Percentiles rank a stretch among this genome's conserved stretches.
These are phyloP conservation scores for Sambucus nigra DNA, from an alignment of 129 eudicot species.

Conservation along the genomic window DNA sequence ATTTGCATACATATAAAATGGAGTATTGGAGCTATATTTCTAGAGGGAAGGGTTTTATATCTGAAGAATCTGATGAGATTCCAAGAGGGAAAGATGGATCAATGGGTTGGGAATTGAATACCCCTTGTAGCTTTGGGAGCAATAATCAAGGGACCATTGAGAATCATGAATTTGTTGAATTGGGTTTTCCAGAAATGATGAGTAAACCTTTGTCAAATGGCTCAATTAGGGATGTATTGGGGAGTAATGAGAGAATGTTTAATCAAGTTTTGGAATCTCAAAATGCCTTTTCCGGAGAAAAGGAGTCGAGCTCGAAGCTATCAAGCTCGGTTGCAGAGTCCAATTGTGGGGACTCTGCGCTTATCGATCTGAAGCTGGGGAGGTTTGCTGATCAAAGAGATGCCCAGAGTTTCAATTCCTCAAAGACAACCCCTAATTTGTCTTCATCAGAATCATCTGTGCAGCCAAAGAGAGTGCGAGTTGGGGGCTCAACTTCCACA, in stretches of 20 bases:
- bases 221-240: constrained; percentile 15
- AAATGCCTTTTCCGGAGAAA: constrained; percentile 27
- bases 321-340: constrained; percentile 29
- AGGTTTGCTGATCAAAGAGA: constrained; percentile 28
- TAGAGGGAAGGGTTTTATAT: constrained; percentile 24
- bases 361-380: constrained; percentile 39
- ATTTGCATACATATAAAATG: constrained; percentile 20
- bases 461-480: constrained; percentile 32
- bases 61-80: constrained; percentile 18
- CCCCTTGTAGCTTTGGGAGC: constrained; percentile 20
- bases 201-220: constrained; percentile 19
- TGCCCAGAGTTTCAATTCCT: constrained; percentile 5
- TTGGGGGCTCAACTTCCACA: constrained; percentile 15
- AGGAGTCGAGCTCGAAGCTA: constrained; percentile 35
- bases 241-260: constrained; percentile 5
- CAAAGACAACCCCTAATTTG: constrained; percentile 11
- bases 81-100: constrained; percentile 17
- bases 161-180: constrained; percentile 26
- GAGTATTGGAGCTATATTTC: constrained; percentile 48
- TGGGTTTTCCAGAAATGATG: constrained; percentile 24
- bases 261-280: constrained; percentile 14
- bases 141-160: constrained; percentile 13
- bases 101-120: constrained; percentile 28
- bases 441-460: constrained; percentile 20
- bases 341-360: constrained; percentile 26